Conservation (phyloP, 352 stramenopile genomes). For the Pythium oligandrum region DNA sequence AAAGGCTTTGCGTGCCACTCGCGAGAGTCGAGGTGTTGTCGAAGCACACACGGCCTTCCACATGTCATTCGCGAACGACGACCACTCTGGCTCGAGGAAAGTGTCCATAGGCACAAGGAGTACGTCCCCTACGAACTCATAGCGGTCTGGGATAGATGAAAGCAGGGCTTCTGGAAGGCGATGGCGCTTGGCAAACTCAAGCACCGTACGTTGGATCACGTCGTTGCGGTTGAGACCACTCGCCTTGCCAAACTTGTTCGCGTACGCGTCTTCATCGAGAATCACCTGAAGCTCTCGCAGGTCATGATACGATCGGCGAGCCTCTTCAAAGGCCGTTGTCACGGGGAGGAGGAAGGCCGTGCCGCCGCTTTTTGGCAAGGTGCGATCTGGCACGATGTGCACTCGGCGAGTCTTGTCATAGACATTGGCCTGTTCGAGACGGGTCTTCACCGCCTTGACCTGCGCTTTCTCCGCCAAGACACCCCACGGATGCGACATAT, state of each 20-base stretch:
- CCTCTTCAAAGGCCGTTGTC: conserved; percentile 27
- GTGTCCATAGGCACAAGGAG: conserved; percentile 61
- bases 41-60: conserved; percentile 58
- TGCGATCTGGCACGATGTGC: conserved; percentile 28
- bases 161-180: conserved; percentile 16
- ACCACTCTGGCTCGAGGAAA: conserved; percentile 58
- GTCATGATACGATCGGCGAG: conserved; percentile 19
- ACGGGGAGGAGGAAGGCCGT: conserved; percentile 68
- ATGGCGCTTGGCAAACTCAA: conserved; percentile 45
- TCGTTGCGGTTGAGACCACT: conserved; percentile 73
- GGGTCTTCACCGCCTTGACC: conserved; percentile 78
- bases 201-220: conserved; percentile 52
- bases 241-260: conserved; percentile 73
- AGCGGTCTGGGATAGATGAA: conserved; percentile 46
- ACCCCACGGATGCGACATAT: conserved; percentile 14
- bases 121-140: conserved; percentile 76
- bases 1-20: conserved; percentile 78
- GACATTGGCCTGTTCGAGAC: conserved; percentile 48
- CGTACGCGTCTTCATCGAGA: conserved; percentile 51
- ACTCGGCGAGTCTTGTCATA: conserved; percentile 84
- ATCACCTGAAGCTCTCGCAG: conserved; percentile 38
- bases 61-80: conserved; percentile 45
- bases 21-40: conserved; percentile 47
- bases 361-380: conserved; percentile 10
- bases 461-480: conserved; percentile 46